Percentiles rank a stretch among this genome's conserved stretches.
Evolutionary conservation across 2,329 filamentous ascomycete species (phyloP).

Genomic region (Exophiala viscosa): DNA sequence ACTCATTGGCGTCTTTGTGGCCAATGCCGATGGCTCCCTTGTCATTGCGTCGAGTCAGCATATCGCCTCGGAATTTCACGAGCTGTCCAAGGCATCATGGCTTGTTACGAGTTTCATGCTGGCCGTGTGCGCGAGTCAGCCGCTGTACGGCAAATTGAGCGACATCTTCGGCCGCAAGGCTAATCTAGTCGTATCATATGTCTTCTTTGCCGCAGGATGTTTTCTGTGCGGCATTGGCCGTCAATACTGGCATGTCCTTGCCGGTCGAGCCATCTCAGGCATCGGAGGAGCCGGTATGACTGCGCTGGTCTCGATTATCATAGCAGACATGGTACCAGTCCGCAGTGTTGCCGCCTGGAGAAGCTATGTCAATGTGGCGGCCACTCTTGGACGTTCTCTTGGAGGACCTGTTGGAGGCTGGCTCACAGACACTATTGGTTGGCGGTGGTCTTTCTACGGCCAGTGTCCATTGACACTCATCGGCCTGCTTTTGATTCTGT

Average conservation of each 20-base stretch:
- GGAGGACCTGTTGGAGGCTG: slow-evolving; percentile 58
- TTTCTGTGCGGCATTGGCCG: slow-evolving; percentile 37
- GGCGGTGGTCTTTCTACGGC: slow-evolving; percentile 60
- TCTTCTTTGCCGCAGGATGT: slow-evolving; percentile 39
- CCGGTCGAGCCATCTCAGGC: slow-evolving; percentile 41
- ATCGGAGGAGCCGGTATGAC: slow-evolving; percentile 45
- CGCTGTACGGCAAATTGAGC: slow-evolving; percentile 44
- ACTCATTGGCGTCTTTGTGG: slow-evolving; percentile 57
- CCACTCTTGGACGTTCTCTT: slow-evolving; percentile 48
- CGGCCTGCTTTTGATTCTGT: slow-evolving; percentile 48
- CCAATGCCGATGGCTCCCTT: slow-evolving; percentile 61
- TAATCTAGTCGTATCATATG: slow-evolving; percentile 39
- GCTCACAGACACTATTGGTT: slow-evolving; percentile 60
- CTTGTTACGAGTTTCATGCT: slow-evolving; percentile 44
- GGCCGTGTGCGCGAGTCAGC: slow-evolving; percentile 40
- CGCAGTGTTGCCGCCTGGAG: slow-evolving; percentile 49
- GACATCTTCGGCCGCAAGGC: slow-evolving; percentile 45
- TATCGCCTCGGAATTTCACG: slow-evolving; percentile 46
- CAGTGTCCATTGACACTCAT: slow-evolving; percentile 54
- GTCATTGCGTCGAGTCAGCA: slow-evolving; percentile 63
- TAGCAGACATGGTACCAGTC: slow-evolving; percentile 47
- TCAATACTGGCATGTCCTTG: slow-evolving; percentile 35
- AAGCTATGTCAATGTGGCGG: slow-evolving; percentile 51
- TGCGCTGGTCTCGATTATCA: slow-evolving; percentile 45
- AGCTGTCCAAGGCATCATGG: slow-evolving; percentile 42